Evolutionary conservation across 805 yeast genomes (phyloP).

Genomic region (Suhomyces sp.): DNA sequence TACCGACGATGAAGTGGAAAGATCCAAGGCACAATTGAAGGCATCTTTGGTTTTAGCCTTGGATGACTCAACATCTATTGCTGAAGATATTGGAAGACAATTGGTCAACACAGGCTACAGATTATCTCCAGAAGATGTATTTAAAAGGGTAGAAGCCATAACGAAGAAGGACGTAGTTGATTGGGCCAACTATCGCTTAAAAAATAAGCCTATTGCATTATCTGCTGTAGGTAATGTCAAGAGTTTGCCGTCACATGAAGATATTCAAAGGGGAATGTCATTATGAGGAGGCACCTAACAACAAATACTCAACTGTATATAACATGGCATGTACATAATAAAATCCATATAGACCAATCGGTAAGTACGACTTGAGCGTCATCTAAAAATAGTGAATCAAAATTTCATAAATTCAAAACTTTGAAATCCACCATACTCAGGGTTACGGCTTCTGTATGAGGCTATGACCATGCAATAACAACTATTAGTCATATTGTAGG

Average conservation of each 20-base stretch:
- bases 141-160: constrained; percentile 72
- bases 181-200: constrained; percentile 84
- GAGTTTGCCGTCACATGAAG: constrained; percentile 65
- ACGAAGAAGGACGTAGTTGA: constrained; percentile 74
- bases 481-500: too few relatives aligned
- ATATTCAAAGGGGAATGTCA: constrained; percentile 46
- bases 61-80: constrained; percentile 94
- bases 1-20: constrained; percentile 81
- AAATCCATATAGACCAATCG: too few relatives aligned
- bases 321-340: constrained; percentile 2
- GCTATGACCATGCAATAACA: too few relatives aligned
- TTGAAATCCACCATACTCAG: too few relatives aligned
- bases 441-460: too few relatives aligned
- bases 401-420: too few relatives aligned
- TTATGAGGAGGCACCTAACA: too few relatives aligned
- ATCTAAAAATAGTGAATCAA: too few relatives aligned
- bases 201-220: constrained; percentile 78
- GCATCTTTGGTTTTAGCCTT: constrained; percentile 86
- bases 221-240: constrained; percentile 88
- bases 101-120: constrained; percentile 88
- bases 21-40: constrained; percentile 92
- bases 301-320: constrained; percentile 5
- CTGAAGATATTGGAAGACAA: constrained; percentile 98
- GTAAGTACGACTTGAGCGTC: too few relatives aligned
- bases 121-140: constrained; percentile 71